Percentiles rank a stretch among this genome's conserved stretches.
These are phyloP conservation scores for Phytophthora megakarya DNA, from an alignment of 352 stramenopile species.

Conservation along the genomic window DNA sequence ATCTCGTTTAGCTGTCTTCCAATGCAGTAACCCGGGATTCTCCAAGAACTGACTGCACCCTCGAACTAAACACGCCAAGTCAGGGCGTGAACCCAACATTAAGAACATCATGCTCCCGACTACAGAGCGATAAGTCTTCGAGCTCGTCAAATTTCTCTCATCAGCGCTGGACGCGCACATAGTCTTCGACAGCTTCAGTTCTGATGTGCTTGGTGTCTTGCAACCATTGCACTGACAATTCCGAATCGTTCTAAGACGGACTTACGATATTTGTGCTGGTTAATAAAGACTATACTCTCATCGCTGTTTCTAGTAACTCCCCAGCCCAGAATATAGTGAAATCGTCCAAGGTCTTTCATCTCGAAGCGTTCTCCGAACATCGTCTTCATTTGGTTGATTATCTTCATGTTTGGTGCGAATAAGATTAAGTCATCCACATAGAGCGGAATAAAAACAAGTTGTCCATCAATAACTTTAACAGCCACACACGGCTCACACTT, in stretches of 20 bases:
- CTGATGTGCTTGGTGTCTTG: conserved; percentile 9
- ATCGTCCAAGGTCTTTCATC: conserved; percentile 28
- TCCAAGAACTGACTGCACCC: conserved; percentile 27
- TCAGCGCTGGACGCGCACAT: conserved; percentile 22
- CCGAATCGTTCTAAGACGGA: conserved; percentile 22
- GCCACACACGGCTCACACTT: conserved; percentile 29
- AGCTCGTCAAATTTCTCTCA: conserved; percentile 1
- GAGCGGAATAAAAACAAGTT: conserved; percentile 24
- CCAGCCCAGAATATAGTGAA: conserved; percentile 35
- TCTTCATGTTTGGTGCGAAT: conserved; percentile 19
- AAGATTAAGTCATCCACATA: conserved; percentile 36
- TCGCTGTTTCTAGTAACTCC: conserved; percentile 14
- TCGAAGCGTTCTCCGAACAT: conserved; percentile 14
- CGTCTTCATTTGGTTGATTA: conserved; percentile 19
- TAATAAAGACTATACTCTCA: conserved; percentile 16
- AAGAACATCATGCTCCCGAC: conserved; percentile 22
- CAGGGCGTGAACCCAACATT: conserved; percentile 22
- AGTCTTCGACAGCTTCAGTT: conserved; percentile 21
- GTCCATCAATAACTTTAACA: conserved; percentile 16
- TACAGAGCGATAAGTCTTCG: conserved; percentile 9
- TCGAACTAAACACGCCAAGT: conserved; percentile 17
- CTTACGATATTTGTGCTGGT: conserved; percentile 20
- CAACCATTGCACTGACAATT: conserved; percentile 23
- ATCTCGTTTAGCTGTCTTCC: conserved; percentile 15
- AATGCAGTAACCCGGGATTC: conserved; percentile 22